phyloP scores from a whole-genome alignment of 2,329 filamentous ascomycete genomes.

The Cryphonectria parasitica region DNA sequence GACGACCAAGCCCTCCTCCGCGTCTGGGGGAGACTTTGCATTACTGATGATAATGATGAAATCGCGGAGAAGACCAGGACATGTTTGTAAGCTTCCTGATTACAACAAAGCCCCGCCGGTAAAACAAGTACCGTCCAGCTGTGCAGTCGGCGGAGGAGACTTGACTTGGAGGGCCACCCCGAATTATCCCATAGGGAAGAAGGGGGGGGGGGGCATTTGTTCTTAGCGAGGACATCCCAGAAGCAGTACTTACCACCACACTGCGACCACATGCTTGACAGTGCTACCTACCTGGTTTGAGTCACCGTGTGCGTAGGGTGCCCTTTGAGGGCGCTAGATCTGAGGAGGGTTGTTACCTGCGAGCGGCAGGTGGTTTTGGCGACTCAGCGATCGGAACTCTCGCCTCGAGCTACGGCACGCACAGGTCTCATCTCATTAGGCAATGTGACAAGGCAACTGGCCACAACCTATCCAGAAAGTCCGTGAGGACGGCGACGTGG shows the following conservation, averaged over 20 bases:
- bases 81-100: conserved; percentile 4
- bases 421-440: neutral
- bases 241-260: neutral
- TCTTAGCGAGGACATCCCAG: neutral
- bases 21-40: neutral
- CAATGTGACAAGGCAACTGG: neutral
- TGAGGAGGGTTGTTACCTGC: neutral
- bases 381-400: neutral
- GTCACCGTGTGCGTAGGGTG: neutral
- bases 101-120: neutral
- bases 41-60: conserved; percentile 13
- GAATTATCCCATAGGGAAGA: neutral
- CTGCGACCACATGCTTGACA: conserved; percentile 14
- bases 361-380: conserved; percentile 2
- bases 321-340: neutral
- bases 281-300: neutral
- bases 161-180: neutral
- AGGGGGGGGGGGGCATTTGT: too few species aligned
- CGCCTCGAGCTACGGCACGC: neutral
- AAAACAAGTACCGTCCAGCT: neutral
- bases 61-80: conserved; percentile 4
- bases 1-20: neutral
- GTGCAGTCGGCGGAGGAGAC: neutral
- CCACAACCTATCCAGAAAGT: neutral
- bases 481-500: conserved; percentile 1